Conservation (phyloP, 1,284 basidiomycete species). For the Anthracocystis setariae region DNA sequence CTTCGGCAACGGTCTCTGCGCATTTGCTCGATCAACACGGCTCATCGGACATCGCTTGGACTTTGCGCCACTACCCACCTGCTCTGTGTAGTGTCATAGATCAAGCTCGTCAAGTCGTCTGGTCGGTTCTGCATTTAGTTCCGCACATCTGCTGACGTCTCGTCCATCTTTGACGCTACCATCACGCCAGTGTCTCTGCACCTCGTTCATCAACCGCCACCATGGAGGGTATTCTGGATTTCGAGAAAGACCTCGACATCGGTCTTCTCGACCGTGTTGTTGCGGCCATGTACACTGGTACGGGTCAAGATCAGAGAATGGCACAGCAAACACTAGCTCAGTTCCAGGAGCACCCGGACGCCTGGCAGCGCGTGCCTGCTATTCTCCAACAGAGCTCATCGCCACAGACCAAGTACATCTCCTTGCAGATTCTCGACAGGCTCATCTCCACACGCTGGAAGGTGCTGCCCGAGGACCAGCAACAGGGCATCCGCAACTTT, state of each 20-base stretch:
- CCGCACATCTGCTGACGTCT: no score
- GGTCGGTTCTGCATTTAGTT: no score
- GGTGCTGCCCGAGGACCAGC: slow-evolving; percentile 88
- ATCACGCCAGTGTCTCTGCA: neutral
- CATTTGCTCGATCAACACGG: no score
- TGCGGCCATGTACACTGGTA: slow-evolving; percentile 62
- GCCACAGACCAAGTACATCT: slow-evolving; percentile 80
- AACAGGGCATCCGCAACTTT: slow-evolving; percentile 87
- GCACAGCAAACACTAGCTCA: slow-evolving; percentile 71
- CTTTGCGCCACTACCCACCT: no score
- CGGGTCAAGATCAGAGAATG: slow-evolving; percentile 61
- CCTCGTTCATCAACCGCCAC: neutral
- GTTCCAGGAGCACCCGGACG: slow-evolving; percentile 96
- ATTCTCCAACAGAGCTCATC: slow-evolving; percentile 87
- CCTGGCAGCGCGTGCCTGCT: slow-evolving; percentile 96
- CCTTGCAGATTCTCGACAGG: slow-evolving; percentile 70
- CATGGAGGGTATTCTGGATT: slow-evolving; percentile 64
- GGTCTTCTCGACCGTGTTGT: slow-evolving; percentile 66
- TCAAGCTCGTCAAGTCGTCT: no score
- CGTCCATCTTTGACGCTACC: no score
- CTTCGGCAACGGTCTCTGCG: no score
- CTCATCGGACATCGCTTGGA: no score
- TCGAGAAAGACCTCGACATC: slow-evolving; percentile 65
- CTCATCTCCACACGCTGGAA: slow-evolving; percentile 96
- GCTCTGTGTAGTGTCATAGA: no score